phyloP scores from a whole-genome alignment of 768 basidiomycete species.

The Mycena kentingensis region DNA sequence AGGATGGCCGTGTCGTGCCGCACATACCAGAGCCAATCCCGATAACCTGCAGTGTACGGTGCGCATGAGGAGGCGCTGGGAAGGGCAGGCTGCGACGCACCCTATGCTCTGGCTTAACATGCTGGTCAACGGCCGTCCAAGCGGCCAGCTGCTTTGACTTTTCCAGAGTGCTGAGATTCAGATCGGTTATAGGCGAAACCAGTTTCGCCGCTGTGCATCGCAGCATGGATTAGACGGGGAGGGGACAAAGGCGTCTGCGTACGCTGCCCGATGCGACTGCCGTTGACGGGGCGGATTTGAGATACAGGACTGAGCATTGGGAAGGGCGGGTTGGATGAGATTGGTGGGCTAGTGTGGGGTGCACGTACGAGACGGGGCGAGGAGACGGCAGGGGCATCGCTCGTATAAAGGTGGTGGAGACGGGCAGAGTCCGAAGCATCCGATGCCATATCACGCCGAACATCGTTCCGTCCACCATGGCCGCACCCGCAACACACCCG shows the following conservation, averaged over 20 bases:
- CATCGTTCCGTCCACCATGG: conserved; percentile 19
- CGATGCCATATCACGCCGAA: neutral
- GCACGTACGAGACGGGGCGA: conserved; percentile 15
- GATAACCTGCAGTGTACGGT: conserved; percentile 57
- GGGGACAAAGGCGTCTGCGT: conserved; percentile 7
- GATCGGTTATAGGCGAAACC: conserved; percentile 22
- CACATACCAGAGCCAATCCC: conserved; percentile 81
- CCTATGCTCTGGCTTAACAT: conserved; percentile 81
- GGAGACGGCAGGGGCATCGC: conserved; percentile 15
- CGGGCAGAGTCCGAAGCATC: too few relatives aligned
- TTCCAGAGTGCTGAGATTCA: conserved; percentile 58
- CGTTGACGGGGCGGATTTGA: conserved; percentile 14
- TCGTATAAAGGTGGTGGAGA: too few relatives aligned
- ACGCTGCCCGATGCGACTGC: conserved; percentile 21
- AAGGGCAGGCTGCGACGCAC: conserved; percentile 42
- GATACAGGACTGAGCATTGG: conserved; percentile 19
- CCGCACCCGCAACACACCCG: conserved; percentile 12
- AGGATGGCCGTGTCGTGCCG: neutral
- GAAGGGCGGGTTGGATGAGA: conserved; percentile 4
- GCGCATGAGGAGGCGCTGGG: conserved; percentile 3
- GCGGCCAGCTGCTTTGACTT: conserved; percentile 89
- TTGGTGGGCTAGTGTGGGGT: conserved; percentile 4
- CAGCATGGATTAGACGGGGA: neutral
- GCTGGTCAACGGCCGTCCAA: conserved; percentile 89
- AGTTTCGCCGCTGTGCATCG: conserved; percentile 14